Conservation (phyloP, 1,139 yeast genomes). For the Candida freyschussii region DNA sequence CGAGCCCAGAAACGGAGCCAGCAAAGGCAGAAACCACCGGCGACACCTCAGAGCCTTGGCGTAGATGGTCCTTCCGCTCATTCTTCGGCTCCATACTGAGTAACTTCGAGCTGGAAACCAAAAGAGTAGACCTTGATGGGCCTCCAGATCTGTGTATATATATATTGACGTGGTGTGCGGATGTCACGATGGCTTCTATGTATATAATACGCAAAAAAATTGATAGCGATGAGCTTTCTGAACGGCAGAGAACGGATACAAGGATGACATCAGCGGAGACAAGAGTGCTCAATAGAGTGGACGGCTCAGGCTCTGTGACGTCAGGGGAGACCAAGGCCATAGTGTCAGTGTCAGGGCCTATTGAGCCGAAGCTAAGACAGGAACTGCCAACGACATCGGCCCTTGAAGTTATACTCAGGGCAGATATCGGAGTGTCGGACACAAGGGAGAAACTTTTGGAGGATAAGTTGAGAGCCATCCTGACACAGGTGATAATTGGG, state of each 20-base stretch:
- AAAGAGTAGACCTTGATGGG: too few species aligned
- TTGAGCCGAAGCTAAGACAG: slow-evolving; percentile 79
- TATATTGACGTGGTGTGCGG: too few species aligned
- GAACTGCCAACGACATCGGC: slow-evolving; percentile 79
- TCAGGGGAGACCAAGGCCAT: slow-evolving; percentile 52
- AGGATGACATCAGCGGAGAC: too few species aligned
- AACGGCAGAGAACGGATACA: background rate
- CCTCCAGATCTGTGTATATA: too few species aligned
- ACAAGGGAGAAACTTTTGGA: slow-evolving; percentile 79
- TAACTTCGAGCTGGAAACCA: too few species aligned
- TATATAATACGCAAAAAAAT: too few species aligned
- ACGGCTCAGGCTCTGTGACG: slow-evolving; percentile 69
- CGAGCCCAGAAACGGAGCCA: slow-evolving; percentile 70
- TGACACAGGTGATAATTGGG: slow-evolving; percentile 60
- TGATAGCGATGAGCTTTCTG: too few species aligned
- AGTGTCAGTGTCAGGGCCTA: slow-evolving; percentile 84
- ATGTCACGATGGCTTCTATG: too few species aligned
- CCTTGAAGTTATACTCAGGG: slow-evolving; percentile 76
- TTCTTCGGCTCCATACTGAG: background rate
- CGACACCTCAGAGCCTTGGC: slow-evolving; percentile 45
- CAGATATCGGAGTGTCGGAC: slow-evolving; percentile 66
- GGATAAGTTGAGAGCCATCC: slow-evolving; percentile 58
- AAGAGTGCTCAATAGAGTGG: slow-evolving; percentile 50
- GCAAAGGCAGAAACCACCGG: slow-evolving; percentile 48
- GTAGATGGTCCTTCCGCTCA: slow-evolving; percentile 41